phyloP scores from a whole-genome alignment of 768 basidiomycete species.

The Chalciporus piperatus region DNA sequence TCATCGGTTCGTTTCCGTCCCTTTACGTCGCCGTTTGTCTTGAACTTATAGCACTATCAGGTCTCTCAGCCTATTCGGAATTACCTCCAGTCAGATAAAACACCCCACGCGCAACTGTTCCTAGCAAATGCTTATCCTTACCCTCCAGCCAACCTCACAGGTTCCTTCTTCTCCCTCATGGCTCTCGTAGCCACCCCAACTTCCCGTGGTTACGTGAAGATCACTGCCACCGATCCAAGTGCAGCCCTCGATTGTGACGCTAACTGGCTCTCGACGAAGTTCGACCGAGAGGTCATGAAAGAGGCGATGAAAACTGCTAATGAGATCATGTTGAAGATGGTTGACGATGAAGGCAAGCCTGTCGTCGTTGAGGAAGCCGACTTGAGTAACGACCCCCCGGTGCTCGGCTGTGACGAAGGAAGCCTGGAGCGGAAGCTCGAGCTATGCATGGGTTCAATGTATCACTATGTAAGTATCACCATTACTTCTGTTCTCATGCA shows the following conservation, averaged over 20 bases:
- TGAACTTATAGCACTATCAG: not conserved
- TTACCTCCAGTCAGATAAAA: not conserved
- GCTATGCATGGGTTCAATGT: not conserved
- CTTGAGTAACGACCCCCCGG: not conserved
- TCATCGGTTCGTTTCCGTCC: not conserved
- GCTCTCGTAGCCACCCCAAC: not conserved
- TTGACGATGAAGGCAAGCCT: not conserved
- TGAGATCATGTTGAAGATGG: not conserved
- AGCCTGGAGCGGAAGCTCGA: not conserved
- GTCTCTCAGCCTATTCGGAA: not conserved
- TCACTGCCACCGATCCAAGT: not conserved
- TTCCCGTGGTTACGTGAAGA: not conserved
- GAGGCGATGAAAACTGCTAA: not conserved
- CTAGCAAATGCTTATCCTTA: not conserved
- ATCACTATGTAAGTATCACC: not conserved
- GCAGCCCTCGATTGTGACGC: not conserved
- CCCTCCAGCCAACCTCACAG: not conserved
- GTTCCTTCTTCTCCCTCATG: not conserved
- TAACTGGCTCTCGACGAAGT: not conserved
- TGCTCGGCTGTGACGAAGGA: not conserved
- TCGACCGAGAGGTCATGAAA: not conserved
- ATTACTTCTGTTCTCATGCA: not conserved
- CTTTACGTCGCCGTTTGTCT: not conserved
- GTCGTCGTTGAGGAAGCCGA: not conserved
- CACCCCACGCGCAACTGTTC: not conserved